Conservation (phyloP, 2,329 filamentous ascomycete genomes). For the Coleophoma crateriformis region DNA sequence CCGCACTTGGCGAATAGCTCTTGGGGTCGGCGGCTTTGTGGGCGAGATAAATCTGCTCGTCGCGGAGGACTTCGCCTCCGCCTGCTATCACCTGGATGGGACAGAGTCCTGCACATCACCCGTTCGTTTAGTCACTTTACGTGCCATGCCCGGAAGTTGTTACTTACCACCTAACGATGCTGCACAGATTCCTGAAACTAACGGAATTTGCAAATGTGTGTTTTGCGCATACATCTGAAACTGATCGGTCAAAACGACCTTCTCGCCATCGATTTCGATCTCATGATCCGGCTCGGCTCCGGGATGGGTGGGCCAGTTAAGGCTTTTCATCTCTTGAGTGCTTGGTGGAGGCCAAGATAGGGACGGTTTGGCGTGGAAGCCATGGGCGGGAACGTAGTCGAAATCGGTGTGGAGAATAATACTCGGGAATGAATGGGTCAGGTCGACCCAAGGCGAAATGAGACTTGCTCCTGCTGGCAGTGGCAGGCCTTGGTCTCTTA, state of each 20-base stretch:
- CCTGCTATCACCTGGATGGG: constrained; percentile 80
- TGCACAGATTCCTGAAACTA: constrained; percentile 83
- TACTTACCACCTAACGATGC: constrained; percentile 60
- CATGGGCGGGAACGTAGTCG: constrained; percentile 80
- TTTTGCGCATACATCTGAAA: constrained; percentile 84
- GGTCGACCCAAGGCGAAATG: constrained; percentile 89
- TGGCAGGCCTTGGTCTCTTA: constrained; percentile 70
- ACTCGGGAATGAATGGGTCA: constrained; percentile 90
- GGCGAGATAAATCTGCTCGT: constrained; percentile 91
- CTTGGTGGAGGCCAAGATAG: constrained; percentile 84
- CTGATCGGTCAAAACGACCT: constrained; percentile 74
- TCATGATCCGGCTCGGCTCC: constrained; percentile 40
- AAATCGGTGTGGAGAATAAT: constrained; percentile 61
- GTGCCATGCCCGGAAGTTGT: no score
- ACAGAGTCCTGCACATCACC: constrained; percentile 53
- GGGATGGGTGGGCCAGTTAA: constrained; percentile 33
- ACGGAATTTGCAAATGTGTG: constrained; percentile 71
- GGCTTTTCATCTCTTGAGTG: constrained; percentile 56
- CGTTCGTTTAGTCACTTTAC: no score
- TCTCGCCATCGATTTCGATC: constrained; percentile 63
- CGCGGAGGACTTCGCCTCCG: constrained; percentile 80
- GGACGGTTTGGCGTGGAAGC: constrained; percentile 85
- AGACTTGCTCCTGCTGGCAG: constrained; percentile 84
- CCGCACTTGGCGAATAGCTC: constrained; percentile 62
- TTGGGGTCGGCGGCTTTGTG: constrained; percentile 84